These are phyloP conservation scores for Calonectria crousiana DNA, from an alignment of 2,329 filamentous ascomycete species.

Conservation along the genomic window DNA sequence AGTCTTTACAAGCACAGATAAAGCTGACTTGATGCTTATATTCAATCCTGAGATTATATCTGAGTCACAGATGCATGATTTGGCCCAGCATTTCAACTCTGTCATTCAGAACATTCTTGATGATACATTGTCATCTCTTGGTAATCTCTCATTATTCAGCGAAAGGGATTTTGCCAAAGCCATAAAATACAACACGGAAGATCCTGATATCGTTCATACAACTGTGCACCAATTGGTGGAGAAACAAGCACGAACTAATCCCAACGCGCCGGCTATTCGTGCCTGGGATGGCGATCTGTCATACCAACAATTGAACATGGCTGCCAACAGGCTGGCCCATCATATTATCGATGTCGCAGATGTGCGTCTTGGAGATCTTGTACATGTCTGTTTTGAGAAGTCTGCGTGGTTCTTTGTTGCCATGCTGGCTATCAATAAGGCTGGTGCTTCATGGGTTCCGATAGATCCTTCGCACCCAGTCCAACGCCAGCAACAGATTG, in stretches of 20 bases:
- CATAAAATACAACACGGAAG: neutral
- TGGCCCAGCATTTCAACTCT: neutral
- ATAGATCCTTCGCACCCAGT: neutral
- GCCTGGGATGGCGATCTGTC: neutral
- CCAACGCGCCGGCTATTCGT: neutral
- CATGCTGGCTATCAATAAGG: neutral
- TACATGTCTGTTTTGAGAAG: neutral
- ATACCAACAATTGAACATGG: neutral
- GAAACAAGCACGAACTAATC: neutral
- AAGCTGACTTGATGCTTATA: neutral
- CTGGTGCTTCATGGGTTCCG: neutral
- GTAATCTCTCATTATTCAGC: neutral
- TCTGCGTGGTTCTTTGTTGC: neutral
- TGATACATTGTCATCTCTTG: neutral
- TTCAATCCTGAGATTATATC: slow-evolving; percentile 32
- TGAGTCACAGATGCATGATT: neutral
- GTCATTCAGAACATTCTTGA: neutral
- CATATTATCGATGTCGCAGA: neutral
- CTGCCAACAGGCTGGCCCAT: slow-evolving; percentile 7
- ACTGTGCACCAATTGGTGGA: neutral
- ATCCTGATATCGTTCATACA: neutral
- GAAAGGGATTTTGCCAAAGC: neutral
- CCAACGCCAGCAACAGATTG: neutral
- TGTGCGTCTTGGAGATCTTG: neutral
- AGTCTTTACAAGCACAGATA: neutral